Base-by-base conservation (phyloP, 2,329 filamentous ascomycete genomes). In the Paecilomyces variotii region DNA sequence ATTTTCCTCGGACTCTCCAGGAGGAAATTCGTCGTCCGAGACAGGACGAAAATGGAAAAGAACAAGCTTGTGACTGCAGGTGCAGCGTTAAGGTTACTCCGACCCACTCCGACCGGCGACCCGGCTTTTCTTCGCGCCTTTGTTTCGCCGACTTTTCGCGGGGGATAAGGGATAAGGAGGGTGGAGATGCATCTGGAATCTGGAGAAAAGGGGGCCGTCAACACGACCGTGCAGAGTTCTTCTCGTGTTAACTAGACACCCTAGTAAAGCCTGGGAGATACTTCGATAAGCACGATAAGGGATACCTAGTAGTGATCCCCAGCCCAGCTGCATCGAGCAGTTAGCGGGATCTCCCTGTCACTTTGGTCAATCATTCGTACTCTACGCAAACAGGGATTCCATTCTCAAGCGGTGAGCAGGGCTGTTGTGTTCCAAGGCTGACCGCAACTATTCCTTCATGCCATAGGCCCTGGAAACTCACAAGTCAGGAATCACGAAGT, bases 111-210 rank as follows among this genome's bases (percentile, higher is more conserved):
- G 50, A 28, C 24, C 24, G 11, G 24, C 24, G 24, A 52, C n/a
- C 32, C 32, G 50, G 49, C 53, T 45, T 54, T 52, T 52, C 50
- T 9, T 52, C 50, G 50, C 50, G 50, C 27, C 6, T 28, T 28
- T 14, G 28, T 25, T 54, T 58, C 58, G 56, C 59, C 58, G 56
- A 56, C 35, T 62, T 65, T 67, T 67, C 65, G 65, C 61, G 66
- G 66, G 67, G 67, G 61, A 68, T 66, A 67, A 68, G 62, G 57
- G 39, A 39, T 39, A 39, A 39, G 50, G 50, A 9, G 9, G 25
- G 50, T 52, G 50, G 27, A 52, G 25, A 52, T 26, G 50, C 24
- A 26, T 52, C 50, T 28, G 50, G 25, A 52, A 26, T 52, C 50
- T 28, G 50, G 50, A 52, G 50, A 52, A 52, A 52, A 26, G 25